phyloP scores from a whole-genome alignment of 208 protist species.

The Eutreptiella sp. region DNA sequence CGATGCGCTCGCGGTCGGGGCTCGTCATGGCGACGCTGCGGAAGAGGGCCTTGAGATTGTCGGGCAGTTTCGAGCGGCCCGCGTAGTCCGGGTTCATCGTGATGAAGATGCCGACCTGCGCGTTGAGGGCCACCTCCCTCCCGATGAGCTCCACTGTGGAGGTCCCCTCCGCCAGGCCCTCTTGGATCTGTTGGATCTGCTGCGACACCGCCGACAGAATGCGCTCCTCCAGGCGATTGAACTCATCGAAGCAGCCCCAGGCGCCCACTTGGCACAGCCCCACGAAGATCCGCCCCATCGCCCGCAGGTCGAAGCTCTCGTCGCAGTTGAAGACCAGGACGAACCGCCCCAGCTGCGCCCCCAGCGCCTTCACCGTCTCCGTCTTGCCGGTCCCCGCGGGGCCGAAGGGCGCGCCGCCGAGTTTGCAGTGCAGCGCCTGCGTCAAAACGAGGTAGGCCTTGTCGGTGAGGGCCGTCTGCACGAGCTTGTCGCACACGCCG shows the following conservation, averaged over 20 bases:
- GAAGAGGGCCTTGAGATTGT: conserved; percentile 99
- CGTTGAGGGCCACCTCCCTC: conserved; percentile 74
- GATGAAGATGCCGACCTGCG: conserved; percentile 96
- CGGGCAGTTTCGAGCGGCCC: conserved; percentile 96
- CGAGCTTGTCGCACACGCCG: conserved; percentile 90
- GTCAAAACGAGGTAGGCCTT: conserved; percentile 97
- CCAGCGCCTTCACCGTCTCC: conserved; percentile 98
- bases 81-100: conserved; percentile 99
- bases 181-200: conserved; percentile 98
- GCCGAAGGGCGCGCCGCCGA: conserved; percentile 95
- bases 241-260: conserved; percentile 99
- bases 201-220: conserved; percentile 99
- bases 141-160: conserved; percentile 79
- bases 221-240: conserved; percentile 98
- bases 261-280: conserved; percentile 98
- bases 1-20: conserved; percentile 97
- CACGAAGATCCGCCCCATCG: conserved; percentile 98
- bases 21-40: conserved; percentile 95
- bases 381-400: conserved; percentile 98
- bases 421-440: conserved; percentile 89
- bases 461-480: conserved; percentile 98
- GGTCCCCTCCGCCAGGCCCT: conserved; percentile 55
- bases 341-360: conserved; percentile 92
- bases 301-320: conserved; percentile 96
- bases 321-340: conserved; percentile 99